phyloP scores from a whole-genome alignment of 306 rosid species.

The Ammopiptanthus mongolicus region DNA sequence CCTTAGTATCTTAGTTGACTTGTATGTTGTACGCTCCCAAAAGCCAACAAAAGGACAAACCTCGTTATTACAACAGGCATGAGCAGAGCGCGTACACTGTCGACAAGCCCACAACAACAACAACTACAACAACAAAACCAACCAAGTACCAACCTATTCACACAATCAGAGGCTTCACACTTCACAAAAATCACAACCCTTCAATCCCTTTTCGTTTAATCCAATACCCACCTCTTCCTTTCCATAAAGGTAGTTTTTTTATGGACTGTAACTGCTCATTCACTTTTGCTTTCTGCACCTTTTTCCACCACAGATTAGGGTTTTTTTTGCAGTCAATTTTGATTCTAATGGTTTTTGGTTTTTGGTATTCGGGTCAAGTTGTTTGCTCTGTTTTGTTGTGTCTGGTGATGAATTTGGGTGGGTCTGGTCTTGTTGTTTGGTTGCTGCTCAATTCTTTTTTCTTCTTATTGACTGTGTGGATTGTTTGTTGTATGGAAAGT shows the following conservation, averaged over 20 bases:
- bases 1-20: neutral
- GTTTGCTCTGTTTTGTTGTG: neutral
- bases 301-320: slow-evolving; percentile 26
- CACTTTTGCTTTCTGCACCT: neutral
- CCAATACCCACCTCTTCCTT: slow-evolving; percentile 3
- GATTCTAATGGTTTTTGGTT: neutral
- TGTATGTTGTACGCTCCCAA: neutral
- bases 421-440: neutral
- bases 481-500: neutral
- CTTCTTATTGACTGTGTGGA: neutral
- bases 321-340: slow-evolving; percentile 16
- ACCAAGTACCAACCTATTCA: neutral
- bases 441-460: neutral
- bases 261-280: neutral
- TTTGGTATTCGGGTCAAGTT: neutral
- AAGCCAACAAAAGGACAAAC: slow-evolving; percentile 10
- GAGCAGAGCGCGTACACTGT: slow-evolving; percentile 14
- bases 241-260: neutral
- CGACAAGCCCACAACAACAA: neutral
- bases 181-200: slow-evolving; percentile 5
- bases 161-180: neutral
- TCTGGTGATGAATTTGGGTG: neutral
- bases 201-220: neutral
- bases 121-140: neutral
- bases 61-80: neutral